Base-by-base conservation (phyloP, 805 yeast species). In the Candida saitoana region DNA sequence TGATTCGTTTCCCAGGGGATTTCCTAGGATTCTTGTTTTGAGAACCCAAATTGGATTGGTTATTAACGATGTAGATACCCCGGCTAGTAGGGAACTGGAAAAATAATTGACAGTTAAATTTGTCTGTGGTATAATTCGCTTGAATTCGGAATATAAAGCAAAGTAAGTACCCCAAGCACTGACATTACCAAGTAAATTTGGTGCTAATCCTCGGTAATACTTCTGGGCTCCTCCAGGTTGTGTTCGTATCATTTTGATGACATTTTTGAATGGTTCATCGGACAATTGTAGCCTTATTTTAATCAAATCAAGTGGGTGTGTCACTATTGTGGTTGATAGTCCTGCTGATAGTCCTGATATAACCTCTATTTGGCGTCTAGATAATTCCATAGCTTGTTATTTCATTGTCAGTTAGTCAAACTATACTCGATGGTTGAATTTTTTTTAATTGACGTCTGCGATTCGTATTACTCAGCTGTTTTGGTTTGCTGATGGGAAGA, bases 31-130 rank as follows among this genome's bases (percentile, higher is more conserved):
- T 47, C 98, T 72, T 0, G 99, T 93, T 61, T 93, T 93, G 15
- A 93, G 60, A 1, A 93, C 96, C 99, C 99, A 91, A 8, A 91
- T 76, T 1, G 99, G 99, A 56, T 89, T 93, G 1, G 99, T 90
- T 12, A 86, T 33, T 0, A 87, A 42, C 1, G 95, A 76, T 0
- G 96, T 87, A 4, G 80, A 54, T 32, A 80, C 55, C 0, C 99
- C 99, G 0, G 97, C 89, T 14, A 63, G 31, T 2, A 67, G 44
- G 2, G 70, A 64, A 5, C 70, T 60, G 4, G 62, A 54, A 40
- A 69, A 67, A 45, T 59, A 69, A 36, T 57, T 59, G 4, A 58
- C 39, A 3, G 62, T 52, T 3, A 56, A 50, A 31, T 49, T 51
- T 16, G 43, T 38, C 16, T 46, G 41, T 16, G 30, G 38, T 12